A percentile compares a stretch with the other conserved stretches of the same genome.
Evolutionary conservation across 2,329 filamentous ascomycete genomes (phyloP).

Genomic region (Leptographium procerum): DNA sequence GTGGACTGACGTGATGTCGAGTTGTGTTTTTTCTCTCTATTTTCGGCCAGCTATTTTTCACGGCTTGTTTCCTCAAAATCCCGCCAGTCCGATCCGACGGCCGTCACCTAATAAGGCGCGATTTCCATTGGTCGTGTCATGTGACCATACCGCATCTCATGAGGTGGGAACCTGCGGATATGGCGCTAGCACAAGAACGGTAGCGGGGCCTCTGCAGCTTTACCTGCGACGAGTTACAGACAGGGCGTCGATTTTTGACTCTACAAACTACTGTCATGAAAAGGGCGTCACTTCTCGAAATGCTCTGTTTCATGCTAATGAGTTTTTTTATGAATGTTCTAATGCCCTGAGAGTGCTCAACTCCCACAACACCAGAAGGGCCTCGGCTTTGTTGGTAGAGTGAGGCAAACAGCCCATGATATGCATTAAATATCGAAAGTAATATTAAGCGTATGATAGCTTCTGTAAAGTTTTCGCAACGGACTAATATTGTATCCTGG

Average conservation of each 20-base stretch:
- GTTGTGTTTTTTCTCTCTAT: neutral
- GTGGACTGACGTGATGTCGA: neutral
- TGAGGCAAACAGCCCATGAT: too few species aligned
- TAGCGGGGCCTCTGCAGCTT: neutral
- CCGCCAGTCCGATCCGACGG: slow-evolving; percentile 12
- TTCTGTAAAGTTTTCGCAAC: too few species aligned
- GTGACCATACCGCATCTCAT: slow-evolving; percentile 1
- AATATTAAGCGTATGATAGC: too few species aligned
- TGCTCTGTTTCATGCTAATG: neutral
- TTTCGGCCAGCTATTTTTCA: slow-evolving; percentile 4
- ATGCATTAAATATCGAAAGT: too few species aligned
- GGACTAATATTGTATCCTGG: neutral
- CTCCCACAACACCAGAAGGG: too few species aligned
- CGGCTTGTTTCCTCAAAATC: slow-evolving; percentile 12
- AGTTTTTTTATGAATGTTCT: too few species aligned
- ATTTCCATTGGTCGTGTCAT: slow-evolving; percentile 9
- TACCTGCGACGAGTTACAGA: too few species aligned
- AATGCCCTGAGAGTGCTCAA: too few species aligned
- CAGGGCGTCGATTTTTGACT: too few species aligned
- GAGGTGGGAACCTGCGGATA: slow-evolving; percentile 1
- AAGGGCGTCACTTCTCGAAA: neutral
- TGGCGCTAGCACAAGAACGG: neutral
- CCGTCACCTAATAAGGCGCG: slow-evolving; percentile 11
- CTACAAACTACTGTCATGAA: neutral
- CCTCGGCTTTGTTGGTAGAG: too few species aligned